These are phyloP conservation scores for Populus hybrid DNA, from an alignment of 441 rosid genomes.

Conservation along the genomic window DNA sequence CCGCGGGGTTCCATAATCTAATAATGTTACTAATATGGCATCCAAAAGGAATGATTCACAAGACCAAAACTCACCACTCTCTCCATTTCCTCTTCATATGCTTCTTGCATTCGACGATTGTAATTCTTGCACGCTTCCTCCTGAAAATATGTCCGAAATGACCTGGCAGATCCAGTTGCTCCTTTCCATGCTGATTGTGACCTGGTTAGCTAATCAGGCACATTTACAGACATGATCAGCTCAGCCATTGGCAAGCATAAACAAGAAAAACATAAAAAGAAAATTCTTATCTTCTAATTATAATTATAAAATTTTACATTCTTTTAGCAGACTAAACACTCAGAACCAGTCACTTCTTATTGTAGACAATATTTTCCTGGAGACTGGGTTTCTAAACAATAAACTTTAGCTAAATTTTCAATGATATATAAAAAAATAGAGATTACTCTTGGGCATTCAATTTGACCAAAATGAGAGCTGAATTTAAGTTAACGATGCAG, in stretches of 20 bases:
- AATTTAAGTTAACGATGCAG: not conserved
- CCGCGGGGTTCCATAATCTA: not conserved
- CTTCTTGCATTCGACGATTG: too few relatives aligned
- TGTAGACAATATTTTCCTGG: not conserved
- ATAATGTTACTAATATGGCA: not conserved
- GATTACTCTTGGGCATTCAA: not conserved
- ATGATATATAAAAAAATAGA: not conserved
- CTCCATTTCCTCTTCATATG: too few relatives aligned
- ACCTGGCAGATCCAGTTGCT: constrained; percentile 34
- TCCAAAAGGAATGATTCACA: constrained; percentile 40
- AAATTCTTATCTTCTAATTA: not conserved
- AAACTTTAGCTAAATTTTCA: not conserved
- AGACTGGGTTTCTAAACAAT: not conserved
- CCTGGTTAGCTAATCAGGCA: constrained; percentile 49
- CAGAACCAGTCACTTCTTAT: not conserved
- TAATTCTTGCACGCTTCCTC: constrained; percentile 91
- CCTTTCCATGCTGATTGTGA: constrained; percentile 56
- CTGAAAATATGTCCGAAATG: constrained; percentile 71
- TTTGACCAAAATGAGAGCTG: not conserved
- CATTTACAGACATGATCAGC: constrained; percentile 30
- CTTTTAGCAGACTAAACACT: not conserved
- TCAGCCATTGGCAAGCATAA: not conserved
- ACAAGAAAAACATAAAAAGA: not conserved
- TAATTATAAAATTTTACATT: too few relatives aligned
- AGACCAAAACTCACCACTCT: too few relatives aligned